phyloP scores from a whole-genome alignment of 345 rosid genomes.

The Limnanthes douglasii region DNA sequence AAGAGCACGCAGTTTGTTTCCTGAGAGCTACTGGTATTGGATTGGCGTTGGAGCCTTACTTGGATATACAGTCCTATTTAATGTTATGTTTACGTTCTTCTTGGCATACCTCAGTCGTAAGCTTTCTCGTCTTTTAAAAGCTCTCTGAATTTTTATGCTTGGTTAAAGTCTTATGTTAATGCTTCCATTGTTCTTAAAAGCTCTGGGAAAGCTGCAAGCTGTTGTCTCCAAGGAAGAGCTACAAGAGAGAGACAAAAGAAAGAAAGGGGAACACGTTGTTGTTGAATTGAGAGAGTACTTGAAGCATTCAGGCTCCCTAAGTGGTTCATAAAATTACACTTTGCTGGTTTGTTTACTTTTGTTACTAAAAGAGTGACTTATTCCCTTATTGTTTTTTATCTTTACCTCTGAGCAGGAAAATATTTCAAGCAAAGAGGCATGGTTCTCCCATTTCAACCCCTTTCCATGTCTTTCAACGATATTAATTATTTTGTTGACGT shows the following conservation, averaged over 20 bases:
- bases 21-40: conserved; percentile 96
- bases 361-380: conserved; percentile 2
- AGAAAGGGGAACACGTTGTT: conserved; percentile 56
- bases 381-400: conserved; percentile 4
- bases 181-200: conserved; percentile 19
- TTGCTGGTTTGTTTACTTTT: conserved; percentile 5
- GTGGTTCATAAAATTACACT: conserved; percentile 24
- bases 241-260: conserved; percentile 67
- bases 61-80: conserved; percentile 71
- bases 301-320: conserved; percentile 61
- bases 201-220: conserved; percentile 72
- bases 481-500: conserved; percentile 85
- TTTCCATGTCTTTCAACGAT: conserved; percentile 78
- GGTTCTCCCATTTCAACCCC: conserved; percentile 99
- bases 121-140: conserved; percentile 15
- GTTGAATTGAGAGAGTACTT: conserved; percentile 76
- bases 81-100: conserved; percentile 63
- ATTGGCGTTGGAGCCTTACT: conserved; percentile 85
- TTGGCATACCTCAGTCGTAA: conserved; percentile 72
- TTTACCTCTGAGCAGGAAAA: conserved; percentile 41
- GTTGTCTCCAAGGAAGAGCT: conserved; percentile 87
- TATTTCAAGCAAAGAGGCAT: conserved; percentile 82
- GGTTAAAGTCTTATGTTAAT: not conserved
- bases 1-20: conserved; percentile 57
- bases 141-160: conserved; percentile 1